Base-by-base conservation (phyloP, 2,329 filamentous ascomycete species). In the Tolypocladium nubicola region DNA sequence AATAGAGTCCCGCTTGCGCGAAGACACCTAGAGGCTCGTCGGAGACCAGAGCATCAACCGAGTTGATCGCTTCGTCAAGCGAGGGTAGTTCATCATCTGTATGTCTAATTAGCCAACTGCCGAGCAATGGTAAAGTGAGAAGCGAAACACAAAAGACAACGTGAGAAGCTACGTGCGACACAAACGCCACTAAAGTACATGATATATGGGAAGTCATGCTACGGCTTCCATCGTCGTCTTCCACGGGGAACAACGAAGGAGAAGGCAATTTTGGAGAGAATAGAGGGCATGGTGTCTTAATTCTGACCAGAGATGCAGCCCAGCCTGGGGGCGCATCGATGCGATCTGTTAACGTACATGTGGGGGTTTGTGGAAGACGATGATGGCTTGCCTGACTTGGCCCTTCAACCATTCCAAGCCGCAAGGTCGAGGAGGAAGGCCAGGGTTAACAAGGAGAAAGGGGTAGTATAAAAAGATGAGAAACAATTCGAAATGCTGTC, bases 21-120 rank as follows among this genome's bases (percentile, higher is more conserved):
- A 61, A 58, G 10, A 59, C 53, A 26, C 59, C 61, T 35, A 62
- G 64, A 11, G 63, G 59, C n/a, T 81, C 73, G 65, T 89, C 86
- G 26, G 84, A 82, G 14, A 89, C 86, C 4, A 89, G 73, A 4
- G 84, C 84, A 67, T 89, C 86, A 45, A 89, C 82, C n/a, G 81
- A 85, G 49, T 77, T 76, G 3, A 77, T 79, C 14, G 79, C 84
- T 62, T 86, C 84, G 60, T 85, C 83, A 52, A 86, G 74, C 13
- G 79, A 80, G 58, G 77, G 75, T n/a, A 83, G 70, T 54, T 83
- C 80, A 65, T 87, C 84, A 71, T 87, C 85, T 88, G 73, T 63
- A 67, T 65, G 66, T 67, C 52, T n/a, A 26, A 70, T 81, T 73
- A 81, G 77, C 75, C 67, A 61, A 62, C 57, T 59, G 56, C 60